Conservation (phyloP, 1,284 basidiomycete species). For the Trametes versicolor region DNA sequence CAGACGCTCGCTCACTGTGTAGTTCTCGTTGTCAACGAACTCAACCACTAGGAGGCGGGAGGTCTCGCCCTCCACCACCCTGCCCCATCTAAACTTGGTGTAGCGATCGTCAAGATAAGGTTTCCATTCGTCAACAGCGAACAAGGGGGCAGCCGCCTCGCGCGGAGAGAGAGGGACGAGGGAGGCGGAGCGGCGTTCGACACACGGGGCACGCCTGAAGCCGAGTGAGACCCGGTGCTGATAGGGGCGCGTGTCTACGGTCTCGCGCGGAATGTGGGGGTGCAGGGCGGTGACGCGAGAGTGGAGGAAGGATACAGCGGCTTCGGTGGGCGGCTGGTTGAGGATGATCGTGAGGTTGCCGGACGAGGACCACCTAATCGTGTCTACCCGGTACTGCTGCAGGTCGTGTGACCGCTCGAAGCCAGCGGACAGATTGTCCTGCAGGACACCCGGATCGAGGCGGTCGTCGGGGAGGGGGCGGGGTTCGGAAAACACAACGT, state of each 20-base stretch:
- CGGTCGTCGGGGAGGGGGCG: not conserved
- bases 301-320: not conserved
- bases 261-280: not conserved
- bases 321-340: not conserved
- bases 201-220: not conserved
- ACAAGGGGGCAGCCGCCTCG: not conserved
- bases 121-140: not conserved
- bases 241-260: not conserved
- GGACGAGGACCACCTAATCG: not conserved
- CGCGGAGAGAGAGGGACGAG: not conserved
- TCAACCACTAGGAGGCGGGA: not conserved
- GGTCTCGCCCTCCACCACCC: not conserved
- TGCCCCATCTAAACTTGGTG: not conserved
- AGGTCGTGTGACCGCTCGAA: conserved; percentile 4
- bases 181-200: too few species aligned
- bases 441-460: not conserved
- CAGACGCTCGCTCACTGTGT: not conserved
- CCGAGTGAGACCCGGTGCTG: not conserved
- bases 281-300: not conserved
- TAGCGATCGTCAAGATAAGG: not conserved
- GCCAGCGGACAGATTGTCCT: not conserved
- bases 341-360: conserved; percentile 6
- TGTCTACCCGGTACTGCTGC: not conserved
- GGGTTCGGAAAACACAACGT: not conserved
- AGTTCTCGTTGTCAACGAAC: not conserved